Evolutionary conservation across 2,329 filamentous ascomycete species (phyloP).

Genomic region (Onygenales sp.): DNA sequence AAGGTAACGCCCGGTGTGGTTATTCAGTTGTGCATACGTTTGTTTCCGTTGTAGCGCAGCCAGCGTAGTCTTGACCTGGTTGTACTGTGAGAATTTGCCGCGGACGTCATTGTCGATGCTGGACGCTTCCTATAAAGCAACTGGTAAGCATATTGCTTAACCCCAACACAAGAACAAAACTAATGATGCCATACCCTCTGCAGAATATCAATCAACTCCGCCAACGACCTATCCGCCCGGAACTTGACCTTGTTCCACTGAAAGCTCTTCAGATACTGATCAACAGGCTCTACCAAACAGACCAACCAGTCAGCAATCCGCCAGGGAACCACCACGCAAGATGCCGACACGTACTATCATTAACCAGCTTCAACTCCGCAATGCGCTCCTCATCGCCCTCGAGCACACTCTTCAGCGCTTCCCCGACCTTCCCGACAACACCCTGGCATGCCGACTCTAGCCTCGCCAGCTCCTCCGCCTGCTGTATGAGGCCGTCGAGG

Average conservation of each 20-base stretch:
- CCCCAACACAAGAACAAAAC: neutral
- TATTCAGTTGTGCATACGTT: constrained; percentile 49
- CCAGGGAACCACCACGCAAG: neutral
- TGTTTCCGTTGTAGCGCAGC: constrained; percentile 75
- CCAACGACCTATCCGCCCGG: constrained; percentile 79
- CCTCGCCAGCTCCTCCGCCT: constrained; percentile 90
- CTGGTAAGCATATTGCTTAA: neutral
- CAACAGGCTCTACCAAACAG: constrained; percentile 66
- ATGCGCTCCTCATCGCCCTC: constrained; percentile 77
- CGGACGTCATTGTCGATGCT: constrained; percentile 96
- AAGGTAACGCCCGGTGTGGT: neutral
- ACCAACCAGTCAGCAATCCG: constrained; percentile 1
- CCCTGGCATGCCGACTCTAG: constrained; percentile 69
- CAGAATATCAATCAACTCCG: constrained; percentile 75
- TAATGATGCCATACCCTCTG: constrained; percentile 57
- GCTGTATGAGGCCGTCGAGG: constrained; percentile 85
- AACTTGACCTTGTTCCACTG: constrained; percentile 98
- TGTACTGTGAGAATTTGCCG: constrained; percentile 89
- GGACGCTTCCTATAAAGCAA: constrained; percentile 58
- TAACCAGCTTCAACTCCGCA: constrained; percentile 81
- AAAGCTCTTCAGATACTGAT: constrained; percentile 82
- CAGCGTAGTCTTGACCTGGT: constrained; percentile 76
- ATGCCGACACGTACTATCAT: constrained; percentile 60
- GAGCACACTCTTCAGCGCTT: constrained; percentile 72
- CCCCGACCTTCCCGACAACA: constrained; percentile 79